Evolutionary conservation across 495 filamentous ascomycete species (phyloP).

Genomic region (Aspergillus affinis): DNA sequence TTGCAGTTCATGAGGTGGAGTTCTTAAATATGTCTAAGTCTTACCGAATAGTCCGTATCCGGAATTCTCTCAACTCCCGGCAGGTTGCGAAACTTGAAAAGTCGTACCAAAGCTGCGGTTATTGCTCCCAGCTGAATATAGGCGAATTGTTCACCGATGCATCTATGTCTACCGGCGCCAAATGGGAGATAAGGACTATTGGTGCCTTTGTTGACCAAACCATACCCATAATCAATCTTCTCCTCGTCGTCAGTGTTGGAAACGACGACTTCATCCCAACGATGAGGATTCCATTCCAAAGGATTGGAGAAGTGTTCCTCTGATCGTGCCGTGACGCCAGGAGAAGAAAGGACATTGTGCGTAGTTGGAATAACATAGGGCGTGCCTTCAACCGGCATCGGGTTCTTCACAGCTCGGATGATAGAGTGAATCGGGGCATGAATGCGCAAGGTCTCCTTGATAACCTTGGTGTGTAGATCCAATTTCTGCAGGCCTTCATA

Average conservation of each 20-base stretch:
- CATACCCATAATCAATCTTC: constrained; percentile 50
- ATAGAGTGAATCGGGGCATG: constrained; percentile 66
- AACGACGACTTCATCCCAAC: constrained; percentile 42
- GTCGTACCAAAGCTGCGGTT: constrained; percentile 44
- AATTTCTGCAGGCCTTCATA: constrained; percentile 54
- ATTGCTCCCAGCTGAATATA: constrained; percentile 54
- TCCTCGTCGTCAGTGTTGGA: constrained; percentile 40
- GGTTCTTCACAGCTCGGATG: constrained; percentile 60
- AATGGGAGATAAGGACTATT: constrained; percentile 57
- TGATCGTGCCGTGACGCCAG: constrained; percentile 47
- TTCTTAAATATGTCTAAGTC: constrained; percentile 11
- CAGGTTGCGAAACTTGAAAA: constrained; percentile 43
- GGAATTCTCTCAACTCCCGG: constrained; percentile 34
- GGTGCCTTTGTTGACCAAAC: constrained; percentile 50
- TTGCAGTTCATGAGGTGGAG: neutral
- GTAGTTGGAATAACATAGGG: constrained; percentile 48
- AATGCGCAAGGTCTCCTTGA: constrained; percentile 62
- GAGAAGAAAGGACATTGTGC: constrained; percentile 50
- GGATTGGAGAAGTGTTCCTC: constrained; percentile 47
- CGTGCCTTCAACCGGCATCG: constrained; percentile 51
- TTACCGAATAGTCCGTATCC: constrained; percentile 52
- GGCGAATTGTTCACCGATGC: constrained; percentile 58
- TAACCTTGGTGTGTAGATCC: constrained; percentile 55
- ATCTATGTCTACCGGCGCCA: constrained; percentile 56
- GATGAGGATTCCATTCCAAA: constrained; percentile 52